Conservation (phyloP, 176 grass and related monocot genomes). For the maize (Zea mays) region Zm-B73-REFERENCE-NAM-5.0 NC_050098.1:192565001-192565500, state of each 20-base stretch:
- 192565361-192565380: conserved; percentile 75
- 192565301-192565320: conserved; percentile 67
- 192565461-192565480: neutral
- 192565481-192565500: too few relatives aligned
- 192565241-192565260: conserved; percentile 35
- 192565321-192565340: conserved; percentile 48
- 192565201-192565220: conserved; percentile 67
- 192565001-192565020: conserved; percentile 50
- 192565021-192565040: conserved; percentile 54
- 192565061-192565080: conserved; percentile 60
- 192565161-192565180: conserved; percentile 59
- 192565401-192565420: conserved; percentile 52
- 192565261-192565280: conserved; percentile 14
- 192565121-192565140: conserved; percentile 53
- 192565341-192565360: conserved; percentile 53
- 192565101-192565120: conserved; percentile 34
- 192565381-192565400: conserved; percentile 63
- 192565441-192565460: neutral
- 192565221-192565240: conserved; percentile 63
- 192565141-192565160: conserved; percentile 59
- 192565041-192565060: conserved; percentile 53
- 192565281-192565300: conserved; percentile 56
- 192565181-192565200: conserved; percentile 50
- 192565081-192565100: conserved; percentile 45
- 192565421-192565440: neutral